Evolutionary conservation across 805 yeast species (phyloP), one percentile per base, ranked within the genome.

Genomic region (Schizosaccharomyces japonicus): DNA sequence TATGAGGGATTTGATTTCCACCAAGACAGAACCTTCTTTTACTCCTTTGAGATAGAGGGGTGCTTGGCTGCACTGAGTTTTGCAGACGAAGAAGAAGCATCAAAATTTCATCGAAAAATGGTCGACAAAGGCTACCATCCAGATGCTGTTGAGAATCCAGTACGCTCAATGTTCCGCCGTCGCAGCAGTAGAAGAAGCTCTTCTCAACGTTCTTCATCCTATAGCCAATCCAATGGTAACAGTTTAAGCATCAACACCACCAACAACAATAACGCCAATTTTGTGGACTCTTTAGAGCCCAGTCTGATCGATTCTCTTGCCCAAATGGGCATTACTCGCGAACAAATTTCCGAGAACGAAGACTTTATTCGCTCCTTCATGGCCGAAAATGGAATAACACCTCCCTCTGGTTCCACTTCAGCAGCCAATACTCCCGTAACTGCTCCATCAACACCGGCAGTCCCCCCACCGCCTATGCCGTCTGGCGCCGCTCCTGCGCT

Each of bases 21-120:
- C 57, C 96, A 90, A 61, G 98, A 90, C 61, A 72, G 98, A 29
- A 76, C 93, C 34, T 90, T 82, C 62, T 90, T 90, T 69, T 96
- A 90, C 60, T 70, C 92, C 5, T 90, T 90, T 63, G 98, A 90
- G 64, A 66, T 83, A 44, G 96, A 90, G 55, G 92, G 81, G 21
- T 85, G 94, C 58, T 69, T 68, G 47, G 84, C 76, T 8, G 98
- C 96, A 0, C 66, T 90, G 21, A 63, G 90, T 47, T 90, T 90
- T 60, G 94, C 84, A 54, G 95, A 87, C 63, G 74, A 80, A 49
- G 68, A 66, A 47, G 98, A 90, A 55, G 96, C 96, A 0, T 65
- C 80, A 3, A 87, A 79, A 56, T 84, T 90, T 65, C 69, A 65
- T 60, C 87, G 85, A 60, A 70, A 83, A 51, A 84, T 90, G 2